These are phyloP conservation scores for Pythium brassicae DNA, from an alignment of 352 stramenopile species.

Conservation along the genomic window DNA sequence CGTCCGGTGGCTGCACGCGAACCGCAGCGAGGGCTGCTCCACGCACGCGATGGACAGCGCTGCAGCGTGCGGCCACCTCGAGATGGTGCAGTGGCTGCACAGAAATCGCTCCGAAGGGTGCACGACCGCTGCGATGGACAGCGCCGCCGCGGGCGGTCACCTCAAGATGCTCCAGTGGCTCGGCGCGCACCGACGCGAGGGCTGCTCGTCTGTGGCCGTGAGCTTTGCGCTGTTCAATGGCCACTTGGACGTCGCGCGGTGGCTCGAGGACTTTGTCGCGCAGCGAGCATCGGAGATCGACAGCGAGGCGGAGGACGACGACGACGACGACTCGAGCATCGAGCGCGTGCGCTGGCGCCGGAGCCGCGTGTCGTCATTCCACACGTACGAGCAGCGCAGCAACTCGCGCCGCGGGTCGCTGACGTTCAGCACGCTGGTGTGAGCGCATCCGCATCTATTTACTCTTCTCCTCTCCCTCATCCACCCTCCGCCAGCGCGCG, in stretches of 20 bases:
- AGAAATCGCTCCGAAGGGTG: constrained; percentile 57
- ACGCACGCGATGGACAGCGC: constrained; percentile 77
- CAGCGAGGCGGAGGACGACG: background rate
- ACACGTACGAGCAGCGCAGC: constrained; percentile 13
- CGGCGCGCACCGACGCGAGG: constrained; percentile 47
- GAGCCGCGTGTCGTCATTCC: constrained; percentile 14
- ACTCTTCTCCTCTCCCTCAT: background rate
- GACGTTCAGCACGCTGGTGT: constrained; percentile 4
- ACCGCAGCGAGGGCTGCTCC: constrained; percentile 66
- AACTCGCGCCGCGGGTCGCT: constrained; percentile 14
- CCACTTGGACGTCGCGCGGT: constrained; percentile 57
- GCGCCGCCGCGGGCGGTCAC: constrained; percentile 58
- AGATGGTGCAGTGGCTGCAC: constrained; percentile 72
- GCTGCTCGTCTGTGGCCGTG: constrained; percentile 65
- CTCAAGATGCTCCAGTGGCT: constrained; percentile 70
- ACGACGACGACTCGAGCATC: constrained; percentile 6
- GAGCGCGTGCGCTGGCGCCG: constrained; percentile 4
- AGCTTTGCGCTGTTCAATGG: constrained; percentile 67
- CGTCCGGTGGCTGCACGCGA: constrained; percentile 67
- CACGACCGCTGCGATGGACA: constrained; percentile 70
- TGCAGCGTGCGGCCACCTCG: constrained; percentile 60
- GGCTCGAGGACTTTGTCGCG: constrained; percentile 47
- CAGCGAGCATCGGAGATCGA: background rate
- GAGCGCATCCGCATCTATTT: background rate
- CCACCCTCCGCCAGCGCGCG: background rate